Base-by-base conservation (phyloP, 1,284 basidiomycete genomes). In the Coniferiporia weirii region DNA sequence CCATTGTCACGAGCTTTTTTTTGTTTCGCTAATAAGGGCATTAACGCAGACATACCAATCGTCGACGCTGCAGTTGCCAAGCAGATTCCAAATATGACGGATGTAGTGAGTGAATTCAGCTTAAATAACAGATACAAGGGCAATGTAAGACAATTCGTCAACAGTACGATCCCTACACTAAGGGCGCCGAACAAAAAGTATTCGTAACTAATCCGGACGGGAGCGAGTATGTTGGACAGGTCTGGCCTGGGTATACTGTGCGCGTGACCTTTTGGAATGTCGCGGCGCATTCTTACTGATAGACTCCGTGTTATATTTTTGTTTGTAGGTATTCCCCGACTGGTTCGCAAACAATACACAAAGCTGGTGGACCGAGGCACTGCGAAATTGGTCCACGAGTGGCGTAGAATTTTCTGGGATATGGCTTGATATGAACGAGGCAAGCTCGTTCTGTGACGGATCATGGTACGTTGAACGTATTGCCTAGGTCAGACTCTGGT, bases 351-450 rank as follows among this genome's bases (percentile, higher is more conserved):
- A 79, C 15, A 80, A 82, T 54, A 79, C 82, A 0, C 76, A 79
- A 63, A 59, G 70, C 17, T 85, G 79, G 75, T 87, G 84, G 84
- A 79, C 77, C 1, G 78, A 83, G 27, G 79, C 79, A 3, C 70
- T 87, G 60, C 66, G 57, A 47, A 88, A 89, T 67, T 88, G 84
- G 83, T 79, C 75, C 13, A 55, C 49, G 13, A 64, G 73, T 2
- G 84, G 84, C 1, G 76, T 89, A 19, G 75, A 79, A 45, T 85
- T 83, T 65, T 81, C 81, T 43, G 86, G 86, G 2, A 80, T 89
- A 54, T 91, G 88, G 89, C 75, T 89, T 0, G 89, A 91, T 69
- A 88, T 89, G 84, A 87, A 88, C 56, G 85, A 88, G 64, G 75
- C 78, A 12, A 80, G 79, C 44, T 85, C 83, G 2, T 87, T 87